phyloP scores from a whole-genome alignment of 1,139 yeast species.

The Meyerozyma elateridarum region DNA sequence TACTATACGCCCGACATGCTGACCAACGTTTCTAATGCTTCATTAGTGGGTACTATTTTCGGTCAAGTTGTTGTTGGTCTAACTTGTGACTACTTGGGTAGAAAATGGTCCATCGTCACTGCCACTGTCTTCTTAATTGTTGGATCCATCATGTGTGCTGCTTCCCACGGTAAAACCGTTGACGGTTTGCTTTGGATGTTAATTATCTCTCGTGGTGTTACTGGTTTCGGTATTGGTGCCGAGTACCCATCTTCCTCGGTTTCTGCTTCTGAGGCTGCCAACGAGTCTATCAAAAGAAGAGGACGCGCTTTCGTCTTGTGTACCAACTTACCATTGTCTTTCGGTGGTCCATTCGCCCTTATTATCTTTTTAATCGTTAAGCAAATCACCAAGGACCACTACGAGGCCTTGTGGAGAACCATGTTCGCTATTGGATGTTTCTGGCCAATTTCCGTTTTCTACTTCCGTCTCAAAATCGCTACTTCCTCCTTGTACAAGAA shows the following conservation, averaged over 20 bases:
- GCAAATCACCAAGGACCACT: constrained; percentile 49
- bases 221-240: constrained; percentile 76
- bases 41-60: constrained; percentile 53
- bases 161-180: constrained; percentile 48
- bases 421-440: constrained; percentile 71
- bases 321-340: constrained; percentile 66
- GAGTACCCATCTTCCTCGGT: constrained; percentile 71
- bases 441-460: constrained; percentile 71
- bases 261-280: constrained; percentile 70
- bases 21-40: constrained; percentile 55
- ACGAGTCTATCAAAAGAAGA: constrained; percentile 54
- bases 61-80: constrained; percentile 55
- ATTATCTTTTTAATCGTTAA: constrained; percentile 63
- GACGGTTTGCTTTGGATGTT: constrained; percentile 73
- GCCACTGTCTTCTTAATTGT: constrained; percentile 51
- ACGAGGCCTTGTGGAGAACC: constrained; percentile 65
- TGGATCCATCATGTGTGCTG: constrained; percentile 55
- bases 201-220: constrained; percentile 59
- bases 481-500: constrained; percentile 55
- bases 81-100: constrained; percentile 52
- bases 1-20: constrained; percentile 38
- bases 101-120: constrained; percentile 54
- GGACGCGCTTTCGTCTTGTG: constrained; percentile 62
- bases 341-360: constrained; percentile 78
- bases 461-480: constrained; percentile 68